A percentile compares a stretch with the other conserved stretches of the same genome.
Conservation (phyloP, 140 eudicot species). For the Senecio squalidus region DNA sequence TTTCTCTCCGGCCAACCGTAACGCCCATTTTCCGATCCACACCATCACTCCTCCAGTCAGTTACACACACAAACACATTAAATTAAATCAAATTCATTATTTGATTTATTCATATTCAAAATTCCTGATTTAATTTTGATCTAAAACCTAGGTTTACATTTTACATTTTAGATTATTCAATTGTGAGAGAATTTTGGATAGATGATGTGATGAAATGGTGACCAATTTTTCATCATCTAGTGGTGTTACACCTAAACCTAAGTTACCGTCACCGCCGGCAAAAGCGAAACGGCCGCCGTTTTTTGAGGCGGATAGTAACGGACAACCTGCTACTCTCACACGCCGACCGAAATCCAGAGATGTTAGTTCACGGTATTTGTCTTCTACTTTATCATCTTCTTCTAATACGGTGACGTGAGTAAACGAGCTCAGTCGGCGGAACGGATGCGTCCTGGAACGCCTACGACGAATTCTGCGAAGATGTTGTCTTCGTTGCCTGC, state of each 20-base stretch:
- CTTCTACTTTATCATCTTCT: conserved; percentile 42
- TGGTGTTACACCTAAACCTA: conserved; percentile 25
- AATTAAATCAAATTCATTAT: background rate
- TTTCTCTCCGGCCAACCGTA: conserved; percentile 21
- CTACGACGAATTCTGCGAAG: conserved; percentile 45
- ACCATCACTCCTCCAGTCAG: conserved; percentile 11
- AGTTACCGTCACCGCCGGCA: conserved; percentile 32
- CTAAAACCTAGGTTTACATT: too few species aligned
- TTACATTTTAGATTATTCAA: too few species aligned
- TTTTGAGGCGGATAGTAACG: conserved; percentile 58
- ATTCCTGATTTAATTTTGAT: too few species aligned
- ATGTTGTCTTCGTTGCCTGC: conserved; percentile 44
- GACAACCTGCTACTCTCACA: conserved; percentile 25
- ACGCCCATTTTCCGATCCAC: conserved; percentile 38
- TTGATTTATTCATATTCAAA: too few species aligned
- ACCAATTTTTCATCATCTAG: conserved; percentile 35
- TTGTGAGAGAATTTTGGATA: conserved; percentile 5
- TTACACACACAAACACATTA: background rate
- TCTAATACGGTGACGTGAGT: conserved; percentile 30
- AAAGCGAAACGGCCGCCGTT: conserved; percentile 64
- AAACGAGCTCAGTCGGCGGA: conserved; percentile 47
- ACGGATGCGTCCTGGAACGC: conserved; percentile 4
- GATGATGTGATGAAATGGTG: conserved; percentile 36
- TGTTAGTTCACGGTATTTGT: conserved; percentile 67
- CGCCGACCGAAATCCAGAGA: conserved; percentile 63